phyloP scores from a whole-genome alignment of 768 basidiomycete species.

The Astraeus odoratus region DNA sequence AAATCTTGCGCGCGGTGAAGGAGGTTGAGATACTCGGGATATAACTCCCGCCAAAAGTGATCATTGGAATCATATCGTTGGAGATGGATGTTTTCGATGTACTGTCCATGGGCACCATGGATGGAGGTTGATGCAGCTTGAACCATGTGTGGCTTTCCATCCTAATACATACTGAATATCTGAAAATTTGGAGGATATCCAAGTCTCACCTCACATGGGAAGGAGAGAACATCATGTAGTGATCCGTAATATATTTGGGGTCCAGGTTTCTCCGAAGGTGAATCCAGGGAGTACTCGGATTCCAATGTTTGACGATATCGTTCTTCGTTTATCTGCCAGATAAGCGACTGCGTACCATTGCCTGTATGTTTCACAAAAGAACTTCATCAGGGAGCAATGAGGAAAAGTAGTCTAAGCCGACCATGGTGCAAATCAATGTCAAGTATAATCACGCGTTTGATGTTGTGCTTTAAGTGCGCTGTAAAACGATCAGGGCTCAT shows the following conservation, averaged over 20 bases:
- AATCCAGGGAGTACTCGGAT: slow-evolving; percentile 28
- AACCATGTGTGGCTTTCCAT: slow-evolving; percentile 70
- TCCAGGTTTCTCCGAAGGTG: slow-evolving; percentile 30
- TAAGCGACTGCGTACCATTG: slow-evolving; percentile 90
- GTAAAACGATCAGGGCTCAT: not conserved
- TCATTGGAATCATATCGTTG: slow-evolving; percentile 61
- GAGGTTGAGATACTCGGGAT: slow-evolving; percentile 54
- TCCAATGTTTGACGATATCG: slow-evolving; percentile 65
- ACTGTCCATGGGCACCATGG: slow-evolving; percentile 77
- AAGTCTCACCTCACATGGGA: slow-evolving; percentile 73
- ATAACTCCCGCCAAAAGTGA: slow-evolving; percentile 73
- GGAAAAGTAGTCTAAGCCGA: not conserved
- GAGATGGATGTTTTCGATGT: slow-evolving; percentile 83
- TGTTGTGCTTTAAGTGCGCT: slow-evolving; percentile 78
- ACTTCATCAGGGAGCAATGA: too few relatives aligned
- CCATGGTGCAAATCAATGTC: slow-evolving; percentile 58
- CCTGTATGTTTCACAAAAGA: slow-evolving; percentile 37
- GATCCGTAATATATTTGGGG: slow-evolving; percentile 82
- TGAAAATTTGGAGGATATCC: not conserved
- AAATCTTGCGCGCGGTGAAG: slow-evolving; percentile 67
- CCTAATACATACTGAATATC: slow-evolving; percentile 35
- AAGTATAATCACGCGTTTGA: slow-evolving; percentile 76
- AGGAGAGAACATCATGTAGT: slow-evolving; percentile 89
- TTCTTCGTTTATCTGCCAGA: slow-evolving; percentile 89
- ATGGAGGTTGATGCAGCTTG: slow-evolving; percentile 84